Evolutionary conservation across 169 alveolate genomes (phyloP).

Genomic region (Plasmodium knowlesi): DNA sequence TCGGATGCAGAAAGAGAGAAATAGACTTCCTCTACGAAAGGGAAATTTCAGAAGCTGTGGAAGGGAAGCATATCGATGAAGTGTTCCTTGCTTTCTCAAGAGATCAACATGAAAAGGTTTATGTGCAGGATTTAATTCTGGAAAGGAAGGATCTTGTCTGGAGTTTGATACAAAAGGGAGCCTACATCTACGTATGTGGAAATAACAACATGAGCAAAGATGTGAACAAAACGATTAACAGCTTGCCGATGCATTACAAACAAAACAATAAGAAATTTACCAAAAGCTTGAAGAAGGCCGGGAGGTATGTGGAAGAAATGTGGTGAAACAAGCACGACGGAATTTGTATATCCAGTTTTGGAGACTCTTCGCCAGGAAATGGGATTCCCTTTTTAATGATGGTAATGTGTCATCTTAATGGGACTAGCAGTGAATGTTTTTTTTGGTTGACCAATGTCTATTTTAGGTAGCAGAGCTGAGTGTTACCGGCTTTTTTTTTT

Average conservation of each 20-base stretch:
- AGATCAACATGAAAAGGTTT: slow-evolving; percentile 56
- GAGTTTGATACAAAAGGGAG: slow-evolving; percentile 66
- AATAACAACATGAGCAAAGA: slow-evolving; percentile 63
- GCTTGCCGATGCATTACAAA: slow-evolving; percentile 23
- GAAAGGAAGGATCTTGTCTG: slow-evolving; percentile 62
- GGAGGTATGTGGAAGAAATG: slow-evolving; percentile 78
- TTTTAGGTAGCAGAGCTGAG: not conserved
- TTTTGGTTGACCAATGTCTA: not conserved
- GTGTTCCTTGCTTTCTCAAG: slow-evolving; percentile 58
- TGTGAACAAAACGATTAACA: slow-evolving; percentile 57
- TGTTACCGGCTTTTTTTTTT: slow-evolving; percentile 3
- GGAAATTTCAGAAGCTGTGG: slow-evolving; percentile 50
- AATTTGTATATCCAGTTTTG: not conserved
- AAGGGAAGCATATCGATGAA: slow-evolving; percentile 45
- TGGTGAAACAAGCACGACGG: slow-evolving; percentile 67
- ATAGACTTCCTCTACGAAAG: slow-evolving; percentile 61
- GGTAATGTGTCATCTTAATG: not conserved
- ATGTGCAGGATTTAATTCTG: slow-evolving; percentile 71
- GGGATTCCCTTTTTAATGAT: not conserved
- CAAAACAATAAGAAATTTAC: slow-evolving; percentile 61
- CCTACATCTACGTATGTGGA: slow-evolving; percentile 72
- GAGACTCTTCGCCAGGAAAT: not conserved
- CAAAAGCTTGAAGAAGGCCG: slow-evolving; percentile 58
- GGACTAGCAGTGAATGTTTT: not conserved
- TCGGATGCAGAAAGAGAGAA: slow-evolving; percentile 60